Percentiles rank a stretch among this genome's conserved stretches.
Evolutionary conservation across 1,284 basidiomycete species (phyloP).

Genomic region (Agroathelia rolfsii): DNA sequence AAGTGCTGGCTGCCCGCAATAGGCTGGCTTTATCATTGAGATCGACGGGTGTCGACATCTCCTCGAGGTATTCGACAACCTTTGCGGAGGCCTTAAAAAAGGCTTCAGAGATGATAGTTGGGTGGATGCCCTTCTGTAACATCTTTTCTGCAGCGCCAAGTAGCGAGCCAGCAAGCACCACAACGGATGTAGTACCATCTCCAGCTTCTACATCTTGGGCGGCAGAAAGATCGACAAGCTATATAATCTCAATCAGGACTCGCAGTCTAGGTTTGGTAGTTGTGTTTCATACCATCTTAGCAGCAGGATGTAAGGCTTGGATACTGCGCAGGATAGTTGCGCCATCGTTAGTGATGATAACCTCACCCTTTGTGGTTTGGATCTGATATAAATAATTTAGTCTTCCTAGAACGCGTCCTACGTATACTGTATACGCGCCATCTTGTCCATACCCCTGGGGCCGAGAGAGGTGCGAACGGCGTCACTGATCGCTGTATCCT

Average conservation of each 20-base stretch:
- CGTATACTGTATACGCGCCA: conserved; percentile 61
- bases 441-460: conserved; percentile 99
- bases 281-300: conserved; percentile 72
- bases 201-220: conserved; percentile 99
- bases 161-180: conserved; percentile 90
- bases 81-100: conserved; percentile 91
- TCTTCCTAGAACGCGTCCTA: no score
- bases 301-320: conserved; percentile 95
- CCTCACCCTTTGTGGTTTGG: conserved; percentile 93
- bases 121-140: conserved; percentile 95
- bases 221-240: conserved; percentile 95
- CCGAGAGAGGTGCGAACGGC: conserved; percentile 95
- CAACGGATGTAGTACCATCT: conserved; percentile 98
- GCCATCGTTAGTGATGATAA: conserved; percentile 98
- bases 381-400: no score
- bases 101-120: conserved; percentile 93
- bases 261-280: no score
- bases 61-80: conserved; percentile 89
- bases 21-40: conserved; percentile 83
- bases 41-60: conserved; percentile 90
- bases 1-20: conserved; percentile 89
- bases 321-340: conserved; percentile 98
- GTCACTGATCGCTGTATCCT: conserved; percentile 88
- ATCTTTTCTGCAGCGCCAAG: conserved; percentile 96
- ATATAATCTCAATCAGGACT: conserved; percentile 4